These are phyloP conservation scores for Suillus occidentalis DNA, from an alignment of 768 basidiomycete genomes.

Conservation along the genomic window DNA sequence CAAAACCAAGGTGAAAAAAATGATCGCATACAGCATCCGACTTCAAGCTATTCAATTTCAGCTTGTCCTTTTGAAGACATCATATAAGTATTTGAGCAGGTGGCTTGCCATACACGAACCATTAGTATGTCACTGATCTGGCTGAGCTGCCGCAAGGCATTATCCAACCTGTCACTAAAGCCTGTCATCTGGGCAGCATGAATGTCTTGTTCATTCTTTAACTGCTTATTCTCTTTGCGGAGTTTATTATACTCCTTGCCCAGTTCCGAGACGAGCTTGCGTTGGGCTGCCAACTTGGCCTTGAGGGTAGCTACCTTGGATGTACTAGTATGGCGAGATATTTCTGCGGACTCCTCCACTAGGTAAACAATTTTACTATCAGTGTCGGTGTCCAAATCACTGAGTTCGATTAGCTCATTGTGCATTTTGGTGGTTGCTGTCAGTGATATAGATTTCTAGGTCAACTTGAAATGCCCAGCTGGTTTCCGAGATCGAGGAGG, in stretches of 20 bases:
- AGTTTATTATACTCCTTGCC: conserved; percentile 3
- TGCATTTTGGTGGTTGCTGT: neutral
- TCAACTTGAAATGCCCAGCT: neutral
- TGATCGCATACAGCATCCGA: neutral
- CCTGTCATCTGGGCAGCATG: conserved; percentile 6
- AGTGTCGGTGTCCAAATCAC: neutral
- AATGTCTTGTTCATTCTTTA: conserved; percentile 1
- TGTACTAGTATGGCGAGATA: neutral
- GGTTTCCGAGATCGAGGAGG: neutral
- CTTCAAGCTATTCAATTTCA: neutral
- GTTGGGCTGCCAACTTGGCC: neutral
- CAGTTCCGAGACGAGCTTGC: neutral
- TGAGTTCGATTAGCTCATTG: conserved; percentile 4
- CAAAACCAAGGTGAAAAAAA: neutral
- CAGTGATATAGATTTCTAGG: neutral
- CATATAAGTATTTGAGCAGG: neutral
- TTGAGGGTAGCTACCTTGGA: neutral
- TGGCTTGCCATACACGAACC: neutral
- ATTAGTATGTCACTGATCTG: neutral
- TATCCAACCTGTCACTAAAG: conserved; percentile 5
- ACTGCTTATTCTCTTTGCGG: conserved; percentile 3
- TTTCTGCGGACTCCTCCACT: neutral
- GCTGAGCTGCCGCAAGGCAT: neutral
- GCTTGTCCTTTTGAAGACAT: neutral
- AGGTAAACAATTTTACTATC: neutral